Conservation (phyloP, 2,329 filamentous ascomycete species). For the Diaporthe vexans region DNA sequence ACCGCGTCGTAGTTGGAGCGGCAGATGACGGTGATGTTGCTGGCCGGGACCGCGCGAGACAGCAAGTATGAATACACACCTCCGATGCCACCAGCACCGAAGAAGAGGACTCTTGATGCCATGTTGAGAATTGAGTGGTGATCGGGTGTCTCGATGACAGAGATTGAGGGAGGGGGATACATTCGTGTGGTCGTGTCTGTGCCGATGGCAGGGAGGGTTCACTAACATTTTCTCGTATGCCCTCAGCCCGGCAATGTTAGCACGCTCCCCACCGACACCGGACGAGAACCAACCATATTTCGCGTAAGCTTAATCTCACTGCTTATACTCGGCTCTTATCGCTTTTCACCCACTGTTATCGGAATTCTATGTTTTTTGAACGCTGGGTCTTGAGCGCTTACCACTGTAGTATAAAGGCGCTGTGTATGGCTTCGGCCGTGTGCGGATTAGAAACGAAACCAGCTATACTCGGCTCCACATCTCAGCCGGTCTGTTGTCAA, state of each 20-base stretch:
- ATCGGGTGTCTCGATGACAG: not conserved
- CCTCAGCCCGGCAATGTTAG: not conserved
- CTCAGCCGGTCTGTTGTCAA: no score
- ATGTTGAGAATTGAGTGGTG: not conserved
- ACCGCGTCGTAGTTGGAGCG: conserved; percentile 51
- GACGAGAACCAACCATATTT: not conserved
- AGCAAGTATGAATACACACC: conserved; percentile 47
- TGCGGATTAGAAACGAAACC: no score
- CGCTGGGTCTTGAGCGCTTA: no score
- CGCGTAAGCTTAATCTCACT: not conserved
- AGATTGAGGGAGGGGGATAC: not conserved
- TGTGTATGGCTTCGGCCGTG: no score
- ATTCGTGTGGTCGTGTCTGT: not conserved
- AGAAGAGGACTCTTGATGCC: conserved; percentile 43
- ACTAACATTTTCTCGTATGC: not conserved
- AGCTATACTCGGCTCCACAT: no score
- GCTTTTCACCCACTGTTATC: no score
- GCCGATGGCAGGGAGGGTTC: not conserved
- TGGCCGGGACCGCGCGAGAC: conserved; percentile 44
- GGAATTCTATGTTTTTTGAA: no score
- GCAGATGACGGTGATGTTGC: conserved; percentile 49
- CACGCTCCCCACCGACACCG: not conserved
- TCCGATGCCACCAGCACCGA: conserved; percentile 54
- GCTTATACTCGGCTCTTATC: conserved; percentile 16
- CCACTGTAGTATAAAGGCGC: no score